Base-by-base conservation (phyloP, 2,329 filamentous ascomycete species). In the Lasiodiplodia citricola region DNA sequence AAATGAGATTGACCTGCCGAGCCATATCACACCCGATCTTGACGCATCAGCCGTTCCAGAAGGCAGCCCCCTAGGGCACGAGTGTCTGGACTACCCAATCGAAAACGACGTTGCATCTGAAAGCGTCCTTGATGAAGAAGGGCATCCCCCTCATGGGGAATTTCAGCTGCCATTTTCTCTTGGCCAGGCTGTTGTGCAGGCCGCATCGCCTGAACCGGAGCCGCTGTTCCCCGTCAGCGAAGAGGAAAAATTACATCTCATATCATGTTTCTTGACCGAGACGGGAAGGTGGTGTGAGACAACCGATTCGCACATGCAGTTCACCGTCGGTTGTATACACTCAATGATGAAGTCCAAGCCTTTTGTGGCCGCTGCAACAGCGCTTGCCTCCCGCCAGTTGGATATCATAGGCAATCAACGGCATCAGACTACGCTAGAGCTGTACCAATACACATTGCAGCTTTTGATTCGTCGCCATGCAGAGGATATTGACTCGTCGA, bases 261-360 rank as follows among this genome's bases (percentile, higher is more conserved):
- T 54, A 3, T 54, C 51, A 6, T 10, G 10, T 11, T 54, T 54
- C 51, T 16, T 54, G 51, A 25, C 16, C 10, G 51, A 54, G 21
- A 54, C 51, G 2, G 51, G 51, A 1, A 54, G 21, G 2, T 64
- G 60, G 60, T 64, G 60, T 7, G 60, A 64, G 13, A 64, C 60
- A 7, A 64, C 60, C 6, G 60, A 64, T 18, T 35, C 47, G 6
- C n/a, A 23, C 1, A 18, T 25, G 28, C 44, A 64, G 13, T 54
- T 64, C 31, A 35, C 60, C 5, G 21, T n/a, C 28, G 35, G 28
- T 16, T 37, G 28, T 25, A 23, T 28, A 2, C 28, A 13, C n/a
- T 25, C 35, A 2, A 7, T 64, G 13, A 37, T 54, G 7, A 35
- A 54, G 28, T 64, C 60, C 4, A 25, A 37, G 10, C 38, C 21